Percentiles rank a stretch among this genome's conserved stretches.
Evolutionary conservation across 371 early-diverging fungal species (phyloP).

Genomic region (Mortierella sp.): DNA sequence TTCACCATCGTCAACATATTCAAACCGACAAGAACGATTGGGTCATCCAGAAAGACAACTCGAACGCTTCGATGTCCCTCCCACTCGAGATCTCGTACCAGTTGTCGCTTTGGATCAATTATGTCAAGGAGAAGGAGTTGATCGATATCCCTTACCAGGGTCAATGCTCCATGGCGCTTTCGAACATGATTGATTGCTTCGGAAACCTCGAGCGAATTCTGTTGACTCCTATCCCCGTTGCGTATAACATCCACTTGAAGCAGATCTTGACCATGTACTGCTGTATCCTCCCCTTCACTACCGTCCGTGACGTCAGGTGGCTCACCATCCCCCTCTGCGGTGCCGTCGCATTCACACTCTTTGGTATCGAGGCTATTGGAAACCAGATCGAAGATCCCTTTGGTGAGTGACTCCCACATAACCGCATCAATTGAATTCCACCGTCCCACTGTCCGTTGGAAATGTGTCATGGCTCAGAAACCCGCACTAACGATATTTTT

Average conservation of each 20-base stretch:
- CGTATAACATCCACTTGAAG: conserved; percentile 84
- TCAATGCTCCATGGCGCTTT: conserved; percentile 64
- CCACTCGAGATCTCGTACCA: conserved; percentile 73
- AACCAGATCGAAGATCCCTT: conserved; percentile 77
- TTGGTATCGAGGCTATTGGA: conserved; percentile 82
- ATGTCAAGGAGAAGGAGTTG: conserved; percentile 61
- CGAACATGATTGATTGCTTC: conserved; percentile 74
- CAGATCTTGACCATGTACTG: conserved; percentile 79
- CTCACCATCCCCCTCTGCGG: conserved; percentile 72
- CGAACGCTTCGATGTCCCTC: conserved; percentile 65
- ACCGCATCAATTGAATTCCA: too few relatives aligned
- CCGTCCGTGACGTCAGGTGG: conserved; percentile 67
- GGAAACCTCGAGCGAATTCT: conserved; percentile 81
- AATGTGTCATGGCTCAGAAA: too few relatives aligned
- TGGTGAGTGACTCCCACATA: conserved; percentile 57
- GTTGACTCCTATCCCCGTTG: conserved; percentile 84
- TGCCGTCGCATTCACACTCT: conserved; percentile 76
- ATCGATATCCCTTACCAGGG: conserved; percentile 67
- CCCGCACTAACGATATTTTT: neutral
- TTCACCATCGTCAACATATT: conserved; percentile 48
- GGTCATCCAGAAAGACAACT: conserved; percentile 45
- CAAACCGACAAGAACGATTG: conserved; percentile 41
- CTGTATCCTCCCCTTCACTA: conserved; percentile 77
- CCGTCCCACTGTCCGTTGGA: too few relatives aligned
- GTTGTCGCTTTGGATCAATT: conserved; percentile 66